Evolutionary conservation across 192 early-diverging fungal genomes (phyloP).

Genomic region (Allomyces javanicus): DNA sequence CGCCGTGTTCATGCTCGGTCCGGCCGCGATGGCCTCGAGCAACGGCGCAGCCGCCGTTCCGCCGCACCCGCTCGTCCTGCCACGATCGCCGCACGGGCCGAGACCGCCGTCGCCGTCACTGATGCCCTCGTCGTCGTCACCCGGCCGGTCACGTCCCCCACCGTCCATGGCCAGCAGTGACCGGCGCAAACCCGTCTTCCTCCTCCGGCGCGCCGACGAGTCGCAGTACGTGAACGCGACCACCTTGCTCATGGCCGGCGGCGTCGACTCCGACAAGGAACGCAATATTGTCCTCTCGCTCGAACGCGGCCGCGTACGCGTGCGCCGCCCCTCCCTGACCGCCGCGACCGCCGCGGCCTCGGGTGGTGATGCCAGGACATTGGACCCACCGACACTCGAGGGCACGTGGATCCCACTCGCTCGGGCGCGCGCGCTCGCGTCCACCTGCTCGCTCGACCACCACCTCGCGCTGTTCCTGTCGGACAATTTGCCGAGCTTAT

Average conservation of each 20-base stretch:
- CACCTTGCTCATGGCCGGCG: conserved; percentile 64
- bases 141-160: neutral
- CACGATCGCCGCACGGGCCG: conserved; percentile 15
- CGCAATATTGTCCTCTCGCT: conserved; percentile 66
- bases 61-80: conserved; percentile 19
- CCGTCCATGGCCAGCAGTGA: neutral
- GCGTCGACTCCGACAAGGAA: conserved; percentile 63
- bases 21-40: neutral
- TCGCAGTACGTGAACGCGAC: conserved; percentile 75
- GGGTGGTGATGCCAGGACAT: too few species aligned
- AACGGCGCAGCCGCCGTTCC: conserved; percentile 10
- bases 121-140: too few species aligned
- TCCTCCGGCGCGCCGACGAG: conserved; percentile 56
- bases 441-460: conserved; percentile 58
- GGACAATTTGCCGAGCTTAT: conserved; percentile 46
- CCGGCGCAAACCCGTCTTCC: neutral
- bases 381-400: conserved; percentile 34
- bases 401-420: conserved; percentile 87
- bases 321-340: conserved; percentile 25
- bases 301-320: conserved; percentile 56
- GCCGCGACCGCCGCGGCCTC: too few species aligned
- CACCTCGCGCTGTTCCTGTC: conserved; percentile 53
- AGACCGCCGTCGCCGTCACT: conserved; percentile 19
- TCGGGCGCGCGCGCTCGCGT: conserved; percentile 61
- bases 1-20: too few species aligned